phyloP scores from a whole-genome alignment of 257 asterid genomes.

The Nemophila menziesii region DNA sequence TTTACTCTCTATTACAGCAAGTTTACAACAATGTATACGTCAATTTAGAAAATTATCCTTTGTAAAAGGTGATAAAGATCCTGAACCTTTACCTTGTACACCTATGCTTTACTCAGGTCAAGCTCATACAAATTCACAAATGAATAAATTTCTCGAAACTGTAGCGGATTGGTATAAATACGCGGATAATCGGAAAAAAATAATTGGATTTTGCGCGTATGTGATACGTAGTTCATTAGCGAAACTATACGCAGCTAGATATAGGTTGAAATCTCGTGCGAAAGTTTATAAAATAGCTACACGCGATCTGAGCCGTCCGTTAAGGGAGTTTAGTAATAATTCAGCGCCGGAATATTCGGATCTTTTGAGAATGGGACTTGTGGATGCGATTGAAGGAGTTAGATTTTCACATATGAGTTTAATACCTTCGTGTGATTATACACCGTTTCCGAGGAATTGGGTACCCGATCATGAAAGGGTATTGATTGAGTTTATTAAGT shows the following conservation, averaged over 20 bases:
- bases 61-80: conserved; percentile 83
- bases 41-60: conserved; percentile 65
- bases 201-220: conserved; percentile 89
- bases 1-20: conserved; percentile 79
- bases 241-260: conserved; percentile 84
- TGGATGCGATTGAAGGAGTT: conserved; percentile 83
- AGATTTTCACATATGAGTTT: conserved; percentile 69
- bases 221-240: conserved; percentile 94
- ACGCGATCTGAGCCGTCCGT: conserved; percentile 68
- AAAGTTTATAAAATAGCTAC: conserved; percentile 85
- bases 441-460: conserved; percentile 90
- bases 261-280: conserved; percentile 87
- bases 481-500: conserved; percentile 51
- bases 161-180: conserved; percentile 97
- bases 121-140: conserved; percentile 90
- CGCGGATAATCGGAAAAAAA: conserved; percentile 86
- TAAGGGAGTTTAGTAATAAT: conserved; percentile 63
- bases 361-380: conserved; percentile 89
- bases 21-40: conserved; percentile 71
- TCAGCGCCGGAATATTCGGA: conserved; percentile 94
- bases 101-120: conserved; percentile 97
- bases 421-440: conserved; percentile 83
- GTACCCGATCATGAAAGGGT: conserved; percentile 72
- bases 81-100: conserved; percentile 92
- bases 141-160: conserved; percentile 86